Percentiles rank a stretch among this genome's conserved stretches.
phyloP scores from a whole-genome alignment of 176 grass and related monocot genomes.

The Areca catechu region DNA sequence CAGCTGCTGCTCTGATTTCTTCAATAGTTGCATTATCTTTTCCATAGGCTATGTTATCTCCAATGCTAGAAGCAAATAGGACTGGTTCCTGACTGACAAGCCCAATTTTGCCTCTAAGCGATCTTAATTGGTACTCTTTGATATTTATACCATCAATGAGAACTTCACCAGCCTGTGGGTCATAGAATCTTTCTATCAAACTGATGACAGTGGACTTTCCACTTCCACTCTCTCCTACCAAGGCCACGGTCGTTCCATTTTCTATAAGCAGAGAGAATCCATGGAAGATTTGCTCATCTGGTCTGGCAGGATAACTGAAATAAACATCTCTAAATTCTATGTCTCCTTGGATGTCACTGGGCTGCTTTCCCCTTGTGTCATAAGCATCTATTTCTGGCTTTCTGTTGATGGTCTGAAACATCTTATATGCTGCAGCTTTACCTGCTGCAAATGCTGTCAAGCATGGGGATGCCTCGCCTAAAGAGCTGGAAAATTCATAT shows the following conservation, averaged over 20 bases:
- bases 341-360: slow-evolving; percentile 74
- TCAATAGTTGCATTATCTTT: slow-evolving; percentile 52
- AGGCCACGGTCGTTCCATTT: slow-evolving; percentile 51
- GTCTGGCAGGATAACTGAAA: slow-evolving; percentile 75
- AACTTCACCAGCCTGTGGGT: slow-evolving; percentile 53
- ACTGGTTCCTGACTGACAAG: slow-evolving; percentile 90
- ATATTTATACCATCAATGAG: slow-evolving; percentile 67
- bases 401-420: slow-evolving; percentile 89
- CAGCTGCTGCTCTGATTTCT: slow-evolving; percentile 81
- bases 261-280: slow-evolving; percentile 59
- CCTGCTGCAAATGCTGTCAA: slow-evolving; percentile 79
- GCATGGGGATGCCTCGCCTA: slow-evolving; percentile 81
- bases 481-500: slow-evolving; percentile 38
- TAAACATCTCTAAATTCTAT: slow-evolving; percentile 63
- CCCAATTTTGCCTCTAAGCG: slow-evolving; percentile 89
- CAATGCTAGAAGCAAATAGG: slow-evolving; percentile 64
- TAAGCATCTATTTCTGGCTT: slow-evolving; percentile 69
- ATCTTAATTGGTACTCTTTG: slow-evolving; percentile 73
- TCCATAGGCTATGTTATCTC: slow-evolving; percentile 81
- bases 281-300: slow-evolving; percentile 72
- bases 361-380: slow-evolving; percentile 39
- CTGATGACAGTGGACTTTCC: slow-evolving; percentile 64
- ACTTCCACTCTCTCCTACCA: slow-evolving; percentile 87
- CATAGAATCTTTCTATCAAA: slow-evolving; percentile 85
- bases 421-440: slow-evolving; percentile 74